These are phyloP conservation scores for Lactarius sanguifluus DNA, from an alignment of 768 basidiomycete genomes.

Conservation along the genomic window DNA sequence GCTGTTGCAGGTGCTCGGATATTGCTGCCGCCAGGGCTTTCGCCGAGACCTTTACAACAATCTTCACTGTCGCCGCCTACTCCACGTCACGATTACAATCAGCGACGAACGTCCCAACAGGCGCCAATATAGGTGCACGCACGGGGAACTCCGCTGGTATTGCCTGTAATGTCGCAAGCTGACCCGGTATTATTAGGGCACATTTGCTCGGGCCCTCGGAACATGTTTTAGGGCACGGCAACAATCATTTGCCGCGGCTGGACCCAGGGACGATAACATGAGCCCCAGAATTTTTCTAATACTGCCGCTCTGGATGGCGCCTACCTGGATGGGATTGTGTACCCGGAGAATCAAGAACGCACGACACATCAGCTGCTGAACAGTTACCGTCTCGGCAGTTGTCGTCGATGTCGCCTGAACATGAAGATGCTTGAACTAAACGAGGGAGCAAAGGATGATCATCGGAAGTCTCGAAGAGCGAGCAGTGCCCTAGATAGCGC, in stretches of 20 bases:
- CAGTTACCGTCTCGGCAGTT: neutral
- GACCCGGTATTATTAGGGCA: neutral
- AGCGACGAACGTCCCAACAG: neutral
- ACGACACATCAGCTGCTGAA: neutral
- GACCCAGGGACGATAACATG: neutral
- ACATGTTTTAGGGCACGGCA: neutral
- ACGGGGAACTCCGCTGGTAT: neutral
- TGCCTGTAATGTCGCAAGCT: neutral
- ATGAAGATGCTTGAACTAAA: slow-evolving; percentile 3
- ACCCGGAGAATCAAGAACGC: neutral
- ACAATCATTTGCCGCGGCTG: neutral
- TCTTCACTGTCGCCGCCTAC: neutral
- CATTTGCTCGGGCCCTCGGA: neutral
- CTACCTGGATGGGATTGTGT: neutral
- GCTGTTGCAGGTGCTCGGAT: neutral
- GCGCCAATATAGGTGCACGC: neutral
- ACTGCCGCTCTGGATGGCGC: neutral
- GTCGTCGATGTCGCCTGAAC: neutral
- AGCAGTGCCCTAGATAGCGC: neutral
- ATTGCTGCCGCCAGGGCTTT: neutral
- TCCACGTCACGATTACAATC: neutral
- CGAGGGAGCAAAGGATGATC: neutral
- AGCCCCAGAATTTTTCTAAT: neutral
- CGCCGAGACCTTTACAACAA: neutral
- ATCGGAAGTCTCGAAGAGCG: neutral